phyloP scores from a whole-genome alignment of 139 green algal species.

The Nannochloris sp. region DNA sequence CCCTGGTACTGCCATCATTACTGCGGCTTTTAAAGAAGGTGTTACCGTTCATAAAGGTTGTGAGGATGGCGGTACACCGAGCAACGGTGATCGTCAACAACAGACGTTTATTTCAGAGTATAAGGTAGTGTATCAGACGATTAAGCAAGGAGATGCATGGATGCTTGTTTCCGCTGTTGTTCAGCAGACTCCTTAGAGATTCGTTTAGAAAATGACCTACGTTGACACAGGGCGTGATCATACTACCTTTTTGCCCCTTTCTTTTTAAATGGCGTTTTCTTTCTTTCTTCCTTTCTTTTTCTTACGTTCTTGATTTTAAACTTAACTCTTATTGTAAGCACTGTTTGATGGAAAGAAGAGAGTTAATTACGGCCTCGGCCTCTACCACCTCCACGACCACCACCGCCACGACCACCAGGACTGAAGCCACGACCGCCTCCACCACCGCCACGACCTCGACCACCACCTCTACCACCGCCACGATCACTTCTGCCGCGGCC shows the following conservation, averaged over 20 bases:
- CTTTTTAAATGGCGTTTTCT: too few species aligned
- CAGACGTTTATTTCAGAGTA: conserved; percentile 9
- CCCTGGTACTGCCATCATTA: background rate
- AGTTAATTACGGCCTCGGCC: background rate
- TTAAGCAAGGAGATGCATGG: background rate
- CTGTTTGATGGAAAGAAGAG: too few species aligned
- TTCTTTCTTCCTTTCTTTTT: background rate
- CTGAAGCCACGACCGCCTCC: conserved; percentile 5
- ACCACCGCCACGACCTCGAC: conserved; percentile 9
- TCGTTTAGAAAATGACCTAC: too few species aligned
- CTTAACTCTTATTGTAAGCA: background rate
- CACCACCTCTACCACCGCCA: background rate
- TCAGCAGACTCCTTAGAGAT: background rate
- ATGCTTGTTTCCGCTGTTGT: conserved; percentile 3
- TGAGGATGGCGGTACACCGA: too few species aligned
- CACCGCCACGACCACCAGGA: background rate
- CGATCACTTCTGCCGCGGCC: conserved; percentile 3
- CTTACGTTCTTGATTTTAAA: background rate
- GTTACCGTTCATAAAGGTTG: conserved; percentile 10
- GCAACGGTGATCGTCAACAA: background rate
- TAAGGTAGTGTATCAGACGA: conserved; percentile 11
- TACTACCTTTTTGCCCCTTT: too few species aligned
- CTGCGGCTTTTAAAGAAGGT: conserved; percentile 13
- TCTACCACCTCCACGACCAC: background rate
- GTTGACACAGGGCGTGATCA: too few species aligned